phyloP scores from a whole-genome alignment of 345 rosid genomes.

The Salix udensis region DNA sequence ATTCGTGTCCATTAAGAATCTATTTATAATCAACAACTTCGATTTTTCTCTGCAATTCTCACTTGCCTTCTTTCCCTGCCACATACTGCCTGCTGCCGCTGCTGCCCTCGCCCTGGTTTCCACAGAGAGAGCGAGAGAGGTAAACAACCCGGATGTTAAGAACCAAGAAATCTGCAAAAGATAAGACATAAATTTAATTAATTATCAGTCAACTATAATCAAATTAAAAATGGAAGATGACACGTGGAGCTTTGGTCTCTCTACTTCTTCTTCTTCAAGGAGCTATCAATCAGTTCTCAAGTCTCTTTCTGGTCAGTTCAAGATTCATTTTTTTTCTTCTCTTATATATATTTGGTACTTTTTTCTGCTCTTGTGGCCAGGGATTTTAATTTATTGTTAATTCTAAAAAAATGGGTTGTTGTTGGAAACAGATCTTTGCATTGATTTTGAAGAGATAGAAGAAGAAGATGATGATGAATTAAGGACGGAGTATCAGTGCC shows the following conservation, averaged over 20 bases:
- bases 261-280: slow-evolving; percentile 19
- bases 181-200: neutral
- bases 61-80: neutral
- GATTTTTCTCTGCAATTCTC: neutral
- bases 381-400: neutral
- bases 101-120: neutral
- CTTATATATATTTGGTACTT: neutral
- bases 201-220: neutral
- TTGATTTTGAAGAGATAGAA: slow-evolving; percentile 18
- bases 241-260: slow-evolving; percentile 14
- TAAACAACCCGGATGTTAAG: neutral
- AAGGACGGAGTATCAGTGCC: slow-evolving; percentile 28
- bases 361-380: neutral
- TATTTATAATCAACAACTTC: neutral
- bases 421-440: slow-evolving; percentile 28
- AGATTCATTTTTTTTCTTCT: neutral
- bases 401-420: neutral
- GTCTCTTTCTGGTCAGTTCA: slow-evolving; percentile 7
- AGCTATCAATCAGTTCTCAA: slow-evolving; percentile 29
- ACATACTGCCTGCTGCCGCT: too few relatives aligned
- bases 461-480: slow-evolving; percentile 18
- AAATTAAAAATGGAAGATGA: slow-evolving; percentile 19
- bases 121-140: neutral
- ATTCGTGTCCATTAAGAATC: neutral
- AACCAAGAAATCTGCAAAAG: neutral